Evolutionary conservation across 305 asterid genomes (phyloP), one percentile per base, ranked within the genome.

Genomic region (Fraxinus baroniana): DNA sequence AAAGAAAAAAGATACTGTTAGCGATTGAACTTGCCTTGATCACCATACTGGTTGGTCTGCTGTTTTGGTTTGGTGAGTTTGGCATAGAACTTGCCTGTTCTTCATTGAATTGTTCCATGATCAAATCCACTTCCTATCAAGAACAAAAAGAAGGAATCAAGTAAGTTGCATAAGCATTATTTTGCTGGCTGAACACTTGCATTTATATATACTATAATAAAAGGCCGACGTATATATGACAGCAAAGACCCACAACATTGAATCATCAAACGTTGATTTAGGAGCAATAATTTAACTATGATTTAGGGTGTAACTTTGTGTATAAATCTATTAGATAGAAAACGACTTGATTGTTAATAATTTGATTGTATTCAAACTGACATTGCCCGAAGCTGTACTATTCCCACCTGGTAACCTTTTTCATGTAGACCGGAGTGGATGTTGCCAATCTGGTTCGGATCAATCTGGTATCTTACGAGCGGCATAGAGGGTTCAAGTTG

Each of bases 31-130:
- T 90, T 88, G 88, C 97, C 97, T 93, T 89, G 24, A 93, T 41
- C 41, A 93, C 93, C 98, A 94, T 94, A 90, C 97, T 94, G 78
- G 68, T 89, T 73, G 95, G 97, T 87, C 93, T 91, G 89, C 91
- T 88, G 87, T 37, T 90, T 37, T 87, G 92, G 73, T 82, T 87
- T 57, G 90, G 91, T 64, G 94, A 88, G 35, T 82, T 84, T 41
- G 89, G 88, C 71, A 81, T 24, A 30, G 89, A 84, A 81, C 74
- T 81, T 36, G 78, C 76, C 24, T 85, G 85, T 52, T 85, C 86
- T 81, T 90, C 85, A 71, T 79, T 80, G 85, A 83, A 86, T 28
- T 86, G 88, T 80, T 88, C 89, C 97, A 93, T 91, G 86, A 80
- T 85, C 41, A 32, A 71, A 71, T 32, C 46, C 76, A 77, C 39